Evolutionary conservation across 805 yeast genomes (phyloP).

Genomic region (Saccharomycopsis sp.): DNA sequence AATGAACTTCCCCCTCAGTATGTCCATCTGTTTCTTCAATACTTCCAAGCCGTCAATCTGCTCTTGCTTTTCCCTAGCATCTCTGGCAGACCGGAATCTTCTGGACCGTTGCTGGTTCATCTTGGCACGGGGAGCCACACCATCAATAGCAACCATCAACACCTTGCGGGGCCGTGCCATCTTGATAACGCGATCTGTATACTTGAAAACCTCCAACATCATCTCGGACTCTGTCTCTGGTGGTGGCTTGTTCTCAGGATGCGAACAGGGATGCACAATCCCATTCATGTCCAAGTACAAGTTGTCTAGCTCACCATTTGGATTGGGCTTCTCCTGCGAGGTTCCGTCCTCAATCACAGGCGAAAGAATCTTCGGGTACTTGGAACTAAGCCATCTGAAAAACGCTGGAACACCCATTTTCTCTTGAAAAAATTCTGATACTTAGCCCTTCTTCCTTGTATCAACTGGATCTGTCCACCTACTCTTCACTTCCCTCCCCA

Average conservation of each 20-base stretch:
- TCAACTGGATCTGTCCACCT: too few species aligned
- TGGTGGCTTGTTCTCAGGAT: constrained; percentile 92
- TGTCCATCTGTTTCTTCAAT: constrained; percentile 32
- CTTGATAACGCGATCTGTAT: constrained; percentile 82
- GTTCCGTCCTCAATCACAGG: constrained; percentile 77
- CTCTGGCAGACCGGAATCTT: constrained; percentile 86
- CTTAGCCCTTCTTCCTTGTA: too few species aligned
- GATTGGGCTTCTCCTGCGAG: constrained; percentile 67
- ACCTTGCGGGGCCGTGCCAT: constrained; percentile 95
- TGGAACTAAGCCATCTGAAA: constrained; percentile 88
- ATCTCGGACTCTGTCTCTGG: constrained; percentile 96
- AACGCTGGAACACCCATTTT: constrained; percentile 99
- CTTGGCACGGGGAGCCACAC: constrained; percentile 97
- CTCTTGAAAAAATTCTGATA: too few species aligned
- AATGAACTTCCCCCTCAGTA: constrained; percentile 60
- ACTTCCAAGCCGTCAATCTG: constrained; percentile 46
- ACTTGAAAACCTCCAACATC: constrained; percentile 87
- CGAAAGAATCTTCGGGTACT: constrained; percentile 88
- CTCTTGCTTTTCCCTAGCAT: constrained; percentile 70
- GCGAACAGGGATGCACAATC: constrained; percentile 98
- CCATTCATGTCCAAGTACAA: constrained; percentile 97
- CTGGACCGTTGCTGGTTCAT: constrained; percentile 96
- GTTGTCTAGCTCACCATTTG: constrained; percentile 93
- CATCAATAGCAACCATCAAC: constrained; percentile 93
- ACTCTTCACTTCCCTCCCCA: too few species aligned